Evolutionary conservation across 169 alveolate species (phyloP), one percentile per base, ranked within the genome.

Genomic region (Ichthyophthirius multifiliis): DNA sequence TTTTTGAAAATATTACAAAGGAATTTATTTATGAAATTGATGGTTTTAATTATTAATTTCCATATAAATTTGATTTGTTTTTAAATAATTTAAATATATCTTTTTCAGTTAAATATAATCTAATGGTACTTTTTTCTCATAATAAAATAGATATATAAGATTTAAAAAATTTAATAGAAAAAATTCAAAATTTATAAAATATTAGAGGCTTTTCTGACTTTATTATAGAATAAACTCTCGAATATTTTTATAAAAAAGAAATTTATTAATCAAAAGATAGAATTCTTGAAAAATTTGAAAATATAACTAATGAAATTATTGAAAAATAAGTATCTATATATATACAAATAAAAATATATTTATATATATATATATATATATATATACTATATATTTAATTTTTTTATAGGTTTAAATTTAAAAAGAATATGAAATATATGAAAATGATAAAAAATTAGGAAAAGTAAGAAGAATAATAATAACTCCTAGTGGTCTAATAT

Each of bases 401-500:
- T 48, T 20, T 27, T 23, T 27, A 27, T 55, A 55, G 71, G 31
- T 27, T 3, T 55, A 55, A 16, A 12, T 55, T 1, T 27, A 6
- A 55, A 55, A 27, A 0, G 9, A 20, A 55, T 34, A 55, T 13
- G 18, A 4, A 1, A 16, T 34, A 3, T n/a, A 34, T 55, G 39
- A 48, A 31, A 20, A 37, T 2, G 30, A 76, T 18, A 39, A 48
- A 0, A 23, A 44, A 23, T 5, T 78, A 43, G 73, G 46, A 0
- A 46, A 37, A 43, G 43, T 67, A 16, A 64, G 47, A 27, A 63
- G 84, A 44, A 43, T 78, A 35, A 63, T 73, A 41, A 32, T 78
- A 1, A 78, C 84, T 5, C 84, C 84, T 20, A 63, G 78, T n/a
- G 84, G 84, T 1, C 34, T 37, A 27, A 43, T 65, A 30, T 78